Evolutionary conservation across 805 yeast species (phyloP).

Genomic region (Metschnikowia lachancei): DNA sequence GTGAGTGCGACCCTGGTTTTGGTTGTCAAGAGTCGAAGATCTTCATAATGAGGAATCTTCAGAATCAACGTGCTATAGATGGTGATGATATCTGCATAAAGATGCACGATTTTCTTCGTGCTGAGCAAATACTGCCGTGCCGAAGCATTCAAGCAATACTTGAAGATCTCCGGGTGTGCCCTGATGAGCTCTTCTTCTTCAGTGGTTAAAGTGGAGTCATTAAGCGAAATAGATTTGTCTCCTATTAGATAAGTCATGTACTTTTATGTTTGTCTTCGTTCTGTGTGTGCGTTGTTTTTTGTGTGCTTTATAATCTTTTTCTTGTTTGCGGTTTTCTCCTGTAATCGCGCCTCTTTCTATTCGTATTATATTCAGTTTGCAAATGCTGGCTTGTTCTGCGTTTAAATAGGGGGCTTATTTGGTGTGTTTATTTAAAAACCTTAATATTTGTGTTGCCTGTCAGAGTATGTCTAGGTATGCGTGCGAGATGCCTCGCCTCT

Average conservation of each 20-base stretch:
- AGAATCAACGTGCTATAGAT: conserved; percentile 39
- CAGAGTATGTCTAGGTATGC: background rate
- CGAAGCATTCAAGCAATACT: conserved; percentile 34
- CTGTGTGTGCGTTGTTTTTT: background rate
- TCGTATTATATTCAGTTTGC: no score
- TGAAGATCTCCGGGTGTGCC: conserved; percentile 31
- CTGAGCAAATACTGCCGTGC: conserved; percentile 26
- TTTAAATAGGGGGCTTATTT: no score
- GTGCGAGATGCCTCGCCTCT: background rate
- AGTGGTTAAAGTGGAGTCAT: conserved; percentile 18
- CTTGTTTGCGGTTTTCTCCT: background rate
- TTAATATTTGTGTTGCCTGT: no score
- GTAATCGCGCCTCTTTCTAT: no score
- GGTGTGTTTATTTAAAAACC: no score
- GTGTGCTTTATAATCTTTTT: background rate
- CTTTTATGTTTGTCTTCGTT: background rate
- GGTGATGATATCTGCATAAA: conserved; percentile 37
- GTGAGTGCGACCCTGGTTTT: conserved; percentile 21
- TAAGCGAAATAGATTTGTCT: conserved; percentile 29
- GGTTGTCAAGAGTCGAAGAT: conserved; percentile 34
- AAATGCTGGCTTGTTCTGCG: no score
- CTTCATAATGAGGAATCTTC: conserved; percentile 42
- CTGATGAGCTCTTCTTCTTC: conserved; percentile 28
- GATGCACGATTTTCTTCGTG: conserved; percentile 34
- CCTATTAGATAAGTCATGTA: conserved; percentile 43